phyloP scores from a whole-genome alignment of 2,329 filamentous ascomycete species.

The Thelonectria olida region DNA sequence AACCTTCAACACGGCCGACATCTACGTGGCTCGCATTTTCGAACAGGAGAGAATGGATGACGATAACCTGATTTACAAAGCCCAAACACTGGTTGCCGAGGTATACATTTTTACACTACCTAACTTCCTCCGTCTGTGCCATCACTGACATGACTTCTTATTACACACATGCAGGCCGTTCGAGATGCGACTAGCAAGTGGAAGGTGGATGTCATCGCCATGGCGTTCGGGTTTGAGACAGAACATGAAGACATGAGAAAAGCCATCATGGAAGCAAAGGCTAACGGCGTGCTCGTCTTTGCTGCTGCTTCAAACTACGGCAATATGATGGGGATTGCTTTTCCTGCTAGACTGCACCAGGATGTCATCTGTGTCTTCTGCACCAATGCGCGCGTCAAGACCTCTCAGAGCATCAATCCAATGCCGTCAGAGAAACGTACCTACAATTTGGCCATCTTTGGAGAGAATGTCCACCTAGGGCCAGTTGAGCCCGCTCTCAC shows the following conservation, averaged over 20 bases:
- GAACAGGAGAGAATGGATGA: too few species aligned
- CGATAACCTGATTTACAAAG: too few species aligned
- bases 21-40: too few species aligned
- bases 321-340: conserved; percentile 16
- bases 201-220: conserved; percentile 21
- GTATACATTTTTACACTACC: too few species aligned
- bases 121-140: too few species aligned
- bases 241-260: background rate
- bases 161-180: conserved; percentile 1
- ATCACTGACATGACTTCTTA: background rate
- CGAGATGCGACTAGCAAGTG: conserved; percentile 5
- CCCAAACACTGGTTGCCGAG: conserved; percentile 13
- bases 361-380: conserved; percentile 20
- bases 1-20: too few species aligned
- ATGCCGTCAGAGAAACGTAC: background rate
- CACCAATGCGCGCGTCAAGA: conserved; percentile 10
- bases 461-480: conserved; percentile 6
- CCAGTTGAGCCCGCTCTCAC: background rate
- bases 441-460: conserved; percentile 23
- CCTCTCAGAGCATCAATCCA: conserved; percentile 16
- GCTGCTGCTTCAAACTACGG: conserved; percentile 23
- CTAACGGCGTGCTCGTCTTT: conserved; percentile 6
- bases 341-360: conserved; percentile 18
- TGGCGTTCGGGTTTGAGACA: conserved; percentile 18
- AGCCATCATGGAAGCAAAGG: conserved; percentile 8